Percentiles rank a stretch among this genome's conserved stretches.
These are phyloP conservation scores for Hysterangium stoloniferum DNA, from an alignment of 768 basidiomycete species.

Conservation along the genomic window DNA sequence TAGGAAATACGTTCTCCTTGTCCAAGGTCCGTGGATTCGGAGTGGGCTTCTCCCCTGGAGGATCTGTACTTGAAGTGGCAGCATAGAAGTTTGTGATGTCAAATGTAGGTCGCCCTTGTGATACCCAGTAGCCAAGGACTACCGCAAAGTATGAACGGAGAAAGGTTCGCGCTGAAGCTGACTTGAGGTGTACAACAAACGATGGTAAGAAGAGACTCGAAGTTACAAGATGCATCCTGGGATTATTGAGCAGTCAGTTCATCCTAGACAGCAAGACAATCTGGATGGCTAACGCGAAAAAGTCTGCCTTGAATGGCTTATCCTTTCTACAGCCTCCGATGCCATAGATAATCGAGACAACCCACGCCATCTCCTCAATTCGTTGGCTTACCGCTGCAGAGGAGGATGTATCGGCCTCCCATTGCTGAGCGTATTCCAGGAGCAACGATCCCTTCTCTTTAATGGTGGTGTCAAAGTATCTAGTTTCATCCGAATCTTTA, in stretches of 20 bases:
- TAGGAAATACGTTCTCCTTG: constrained; percentile 31
- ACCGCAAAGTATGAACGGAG: constrained; percentile 52
- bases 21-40: constrained; percentile 15
- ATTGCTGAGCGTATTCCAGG: constrained; percentile 10
- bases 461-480: constrained; percentile 5
- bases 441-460: constrained; percentile 18
- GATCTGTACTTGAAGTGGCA: constrained; percentile 13
- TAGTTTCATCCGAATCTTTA: constrained; percentile 3
- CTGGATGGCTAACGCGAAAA: constrained; percentile 43
- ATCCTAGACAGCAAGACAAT: neutral
- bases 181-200: constrained; percentile 30
- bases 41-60: constrained; percentile 16
- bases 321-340: constrained; percentile 42
- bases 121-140: constrained; percentile 46
- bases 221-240: constrained; percentile 59
- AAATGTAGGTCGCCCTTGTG: constrained; percentile 45
- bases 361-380: constrained; percentile 57
- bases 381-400: constrained; percentile 38
- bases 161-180: constrained; percentile 39
- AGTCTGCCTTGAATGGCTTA: constrained; percentile 44
- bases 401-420: constrained; percentile 13
- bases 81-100: constrained; percentile 44
- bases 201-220: constrained; percentile 56
- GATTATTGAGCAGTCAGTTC: constrained; percentile 9
- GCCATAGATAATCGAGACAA: constrained; percentile 46